Base-by-base conservation (phyloP, 441 rosid species). In the Gossypium davidsonii region DNA sequence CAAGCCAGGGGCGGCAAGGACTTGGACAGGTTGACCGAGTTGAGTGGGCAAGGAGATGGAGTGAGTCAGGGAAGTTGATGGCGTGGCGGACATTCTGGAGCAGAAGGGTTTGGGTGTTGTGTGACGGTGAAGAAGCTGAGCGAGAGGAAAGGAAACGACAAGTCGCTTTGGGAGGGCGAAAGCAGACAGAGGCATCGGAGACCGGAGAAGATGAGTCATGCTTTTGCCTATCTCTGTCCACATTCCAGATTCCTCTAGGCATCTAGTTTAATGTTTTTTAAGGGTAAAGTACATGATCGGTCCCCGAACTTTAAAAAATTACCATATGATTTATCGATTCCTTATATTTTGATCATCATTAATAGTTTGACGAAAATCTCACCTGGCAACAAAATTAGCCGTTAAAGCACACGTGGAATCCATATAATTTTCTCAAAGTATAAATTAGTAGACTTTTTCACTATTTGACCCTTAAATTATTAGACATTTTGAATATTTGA, bases 1-100 rank as follows among this genome's bases (percentile, higher is more conserved):
- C 73, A 94, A 72, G 23, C 97, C 96, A 0, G 86, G 82, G 14
- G 87, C 84, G 5, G 91, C 94, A 44, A 79, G 63, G 74, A 94
- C 51, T 42, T 57, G 80, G 70, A 92, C 91, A 76, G 92, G 90
- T 2, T 86, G 85, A 31, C 21, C 69, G 73, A 83, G 89, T 77
- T 88, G 95, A 76, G 63, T 58, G 20, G 82, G 83, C 76, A 91
- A 81, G 63, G 86, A 77, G 71, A 94, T 79, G 67, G 85, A 83
- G 71, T 83, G 85, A 20, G 87, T 73, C 39, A 77, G 83, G 1
- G 83, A 51, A 3, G 80, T 73, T 2, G 86, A 53, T 58, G 92
- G 74, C 2, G 39, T 68, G 73, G 76, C 60, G 1, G 88, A 83
- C 91, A 91, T 90, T 73, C 55, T 78, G 82, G 82, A 61, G 63